phyloP scores from a whole-genome alignment of 2,329 filamentous ascomycete species.

The Harringtonia aguacate region DNA sequence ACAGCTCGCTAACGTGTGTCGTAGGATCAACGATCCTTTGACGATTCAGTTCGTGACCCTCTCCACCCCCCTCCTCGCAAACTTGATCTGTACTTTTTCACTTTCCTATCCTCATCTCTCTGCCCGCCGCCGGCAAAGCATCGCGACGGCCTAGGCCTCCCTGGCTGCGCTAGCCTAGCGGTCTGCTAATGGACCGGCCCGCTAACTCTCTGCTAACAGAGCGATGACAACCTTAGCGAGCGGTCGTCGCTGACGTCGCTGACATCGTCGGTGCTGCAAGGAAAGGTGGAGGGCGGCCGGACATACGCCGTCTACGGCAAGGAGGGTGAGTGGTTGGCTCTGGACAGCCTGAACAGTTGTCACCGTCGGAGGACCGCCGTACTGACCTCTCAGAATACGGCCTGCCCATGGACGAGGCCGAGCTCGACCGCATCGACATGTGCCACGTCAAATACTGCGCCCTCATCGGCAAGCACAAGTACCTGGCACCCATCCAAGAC shows the following conservation, averaged over 20 bases:
- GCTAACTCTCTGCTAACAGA: not conserved
- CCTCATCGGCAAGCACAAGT: conserved; percentile 16
- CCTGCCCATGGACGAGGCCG: conserved; percentile 28
- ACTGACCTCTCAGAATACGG: conserved; percentile 21
- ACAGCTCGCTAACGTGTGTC: no score
- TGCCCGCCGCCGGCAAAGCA: no score
- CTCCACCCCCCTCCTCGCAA: no score
- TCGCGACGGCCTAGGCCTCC: no score
- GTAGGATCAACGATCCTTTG: no score
- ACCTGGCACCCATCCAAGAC: conserved; percentile 13
- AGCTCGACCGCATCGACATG: conserved; percentile 30
- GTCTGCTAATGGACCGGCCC: not conserved
- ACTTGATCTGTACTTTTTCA: no score
- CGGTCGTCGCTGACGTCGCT: not conserved
- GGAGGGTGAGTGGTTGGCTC: conserved; percentile 16
- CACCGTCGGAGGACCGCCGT: no score
- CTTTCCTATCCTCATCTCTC: no score
- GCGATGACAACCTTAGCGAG: not conserved
- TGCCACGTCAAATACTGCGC: conserved; percentile 24
- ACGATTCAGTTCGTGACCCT: no score
- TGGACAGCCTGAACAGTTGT: no score
- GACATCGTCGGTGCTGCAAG: not conserved
- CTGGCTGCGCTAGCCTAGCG: no score
- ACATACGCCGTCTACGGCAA: conserved; percentile 25
- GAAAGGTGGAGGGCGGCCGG: conserved; percentile 18